phyloP scores from a whole-genome alignment of 108 stramenopile genomes.

The Epithemia pelagica region DNA sequence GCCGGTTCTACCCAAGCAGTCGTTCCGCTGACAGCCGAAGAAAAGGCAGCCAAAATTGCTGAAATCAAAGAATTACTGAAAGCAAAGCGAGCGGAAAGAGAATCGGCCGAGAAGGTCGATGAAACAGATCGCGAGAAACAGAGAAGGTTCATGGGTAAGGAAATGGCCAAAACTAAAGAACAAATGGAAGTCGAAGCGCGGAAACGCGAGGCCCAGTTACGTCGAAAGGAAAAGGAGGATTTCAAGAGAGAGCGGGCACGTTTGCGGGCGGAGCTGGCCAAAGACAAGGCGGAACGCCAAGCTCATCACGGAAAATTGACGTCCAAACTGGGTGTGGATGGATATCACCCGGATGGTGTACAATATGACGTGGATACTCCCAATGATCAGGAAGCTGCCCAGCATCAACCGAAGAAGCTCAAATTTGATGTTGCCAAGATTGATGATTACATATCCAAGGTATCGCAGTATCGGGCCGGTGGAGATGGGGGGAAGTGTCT shows the following conservation, averaged over 20 bases:
- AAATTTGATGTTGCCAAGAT: conserved; percentile 52
- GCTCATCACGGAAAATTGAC: conserved; percentile 85
- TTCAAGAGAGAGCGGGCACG: conserved; percentile 71
- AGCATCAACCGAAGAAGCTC: conserved; percentile 41
- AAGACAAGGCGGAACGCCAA: conserved; percentile 82
- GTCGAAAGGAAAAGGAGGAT: conserved; percentile 75
- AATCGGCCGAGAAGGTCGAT: conserved; percentile 81
- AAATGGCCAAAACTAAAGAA: conserved; percentile 73
- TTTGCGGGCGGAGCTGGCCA: conserved; percentile 86
- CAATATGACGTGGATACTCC: conserved; percentile 65
- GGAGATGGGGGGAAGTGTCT: conserved; percentile 92
- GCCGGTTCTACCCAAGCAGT: conserved; percentile 53
- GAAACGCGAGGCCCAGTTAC: conserved; percentile 57
- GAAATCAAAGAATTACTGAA: conserved; percentile 84
- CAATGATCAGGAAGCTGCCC: conserved; percentile 15
- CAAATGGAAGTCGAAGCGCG: conserved; percentile 80
- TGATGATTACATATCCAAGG: conserved; percentile 76
- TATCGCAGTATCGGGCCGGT: conserved; percentile 79
- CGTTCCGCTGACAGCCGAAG: conserved; percentile 80
- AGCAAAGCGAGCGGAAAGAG: conserved; percentile 74
- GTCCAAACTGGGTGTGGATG: conserved; percentile 81
- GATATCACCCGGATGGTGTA: conserved; percentile 88
- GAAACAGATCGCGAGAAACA: conserved; percentile 80
- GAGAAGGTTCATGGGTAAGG: conserved; percentile 59
- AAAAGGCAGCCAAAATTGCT: conserved; percentile 83